phyloP scores from a whole-genome alignment of 163 green algal species.

The Scenedesmus sp. region DNA sequence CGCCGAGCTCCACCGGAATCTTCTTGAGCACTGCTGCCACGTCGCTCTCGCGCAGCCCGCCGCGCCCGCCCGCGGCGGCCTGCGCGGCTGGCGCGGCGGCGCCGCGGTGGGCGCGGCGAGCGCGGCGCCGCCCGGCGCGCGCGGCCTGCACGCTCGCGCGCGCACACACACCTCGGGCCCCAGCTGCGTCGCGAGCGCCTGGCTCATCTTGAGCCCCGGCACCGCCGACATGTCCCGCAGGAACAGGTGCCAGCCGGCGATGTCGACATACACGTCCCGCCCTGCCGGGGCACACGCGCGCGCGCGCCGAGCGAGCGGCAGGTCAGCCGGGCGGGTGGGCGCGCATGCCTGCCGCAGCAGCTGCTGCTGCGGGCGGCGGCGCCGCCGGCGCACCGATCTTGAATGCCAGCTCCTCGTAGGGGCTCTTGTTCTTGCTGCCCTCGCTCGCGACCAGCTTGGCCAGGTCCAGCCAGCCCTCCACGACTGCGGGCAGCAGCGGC shows the following conservation, averaged over 20 bases:
- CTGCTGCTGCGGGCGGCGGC: too few relatives aligned
- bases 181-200: constrained; percentile 70
- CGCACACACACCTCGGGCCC: constrained; percentile 60
- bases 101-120: too few relatives aligned
- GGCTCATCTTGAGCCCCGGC: constrained; percentile 64
- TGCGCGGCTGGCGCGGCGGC: neutral
- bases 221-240: constrained; percentile 68
- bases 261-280: constrained; percentile 79
- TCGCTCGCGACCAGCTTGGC: constrained; percentile 65
- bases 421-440: constrained; percentile 55
- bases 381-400: constrained; percentile 60
- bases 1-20: constrained; percentile 73
- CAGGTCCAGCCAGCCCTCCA: constrained; percentile 67
- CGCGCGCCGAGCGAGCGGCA: too few relatives aligned
- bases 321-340: too few relatives aligned
- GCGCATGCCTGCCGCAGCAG: too few relatives aligned
- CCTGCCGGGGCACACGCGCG: constrained; percentile 53
- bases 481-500: constrained; percentile 25
- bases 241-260: constrained; percentile 87
- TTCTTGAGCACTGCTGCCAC: constrained; percentile 69
- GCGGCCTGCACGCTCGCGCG: too few relatives aligned
- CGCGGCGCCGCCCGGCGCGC: too few relatives aligned
- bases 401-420: constrained; percentile 70
- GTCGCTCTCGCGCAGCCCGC: constrained; percentile 57
- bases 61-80: constrained; percentile 27